Evolutionary conservation across 108 stramenopile genomes (phyloP), one percentile per base, ranked within the genome.

Genomic region (Pseudonitzschia pungens): DNA sequence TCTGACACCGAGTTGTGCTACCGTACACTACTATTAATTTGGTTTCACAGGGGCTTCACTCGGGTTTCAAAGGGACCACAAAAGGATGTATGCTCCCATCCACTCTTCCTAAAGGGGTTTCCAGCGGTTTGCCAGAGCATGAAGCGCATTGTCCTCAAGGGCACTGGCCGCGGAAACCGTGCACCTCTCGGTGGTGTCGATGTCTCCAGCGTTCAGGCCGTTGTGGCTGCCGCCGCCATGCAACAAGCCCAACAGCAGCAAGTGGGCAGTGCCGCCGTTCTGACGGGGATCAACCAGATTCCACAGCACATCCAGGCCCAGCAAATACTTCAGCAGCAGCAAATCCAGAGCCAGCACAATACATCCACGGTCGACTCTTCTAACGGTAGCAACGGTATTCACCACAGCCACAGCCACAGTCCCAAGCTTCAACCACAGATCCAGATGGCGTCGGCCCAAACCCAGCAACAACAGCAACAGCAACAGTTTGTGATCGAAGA

Each of bases 1-100:
- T n/a, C n/a, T n/a, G n/a, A n/a, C n/a, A n/a, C n/a, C n/a, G n/a
- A n/a, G 36, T 36, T 36, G 2, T 36, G 36, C 36, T 36, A 36
- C 2, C 36, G 36, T 5, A 36, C 36, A 36, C 36, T 36, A 36
- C 36, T 36, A 36, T 36, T 36, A n/a, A n/a, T n/a, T n/a, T n/a
- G n/a, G n/a, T n/a, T n/a, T n/a, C 4, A 22, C 64, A 65, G 64
- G 74, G 72, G 77, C 12, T 88, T 86, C 45, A 45, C 59, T 10
- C 78, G 78, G 16, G 74, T 88, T 0, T 71, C 76, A 0, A 80
- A 80, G 21, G 87, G 87, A 41, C 84, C 84, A 20, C 71, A 72
- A 60, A 83, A 83, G 75, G 87, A 85, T 31, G 81, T 79, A 3
- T 68, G 66, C 42, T 68, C 66, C 58, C 74, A 75, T 55, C 74